Base-by-base conservation (phyloP, 192 early-diverging fungal species). In the Podila clonocystis region DNA sequence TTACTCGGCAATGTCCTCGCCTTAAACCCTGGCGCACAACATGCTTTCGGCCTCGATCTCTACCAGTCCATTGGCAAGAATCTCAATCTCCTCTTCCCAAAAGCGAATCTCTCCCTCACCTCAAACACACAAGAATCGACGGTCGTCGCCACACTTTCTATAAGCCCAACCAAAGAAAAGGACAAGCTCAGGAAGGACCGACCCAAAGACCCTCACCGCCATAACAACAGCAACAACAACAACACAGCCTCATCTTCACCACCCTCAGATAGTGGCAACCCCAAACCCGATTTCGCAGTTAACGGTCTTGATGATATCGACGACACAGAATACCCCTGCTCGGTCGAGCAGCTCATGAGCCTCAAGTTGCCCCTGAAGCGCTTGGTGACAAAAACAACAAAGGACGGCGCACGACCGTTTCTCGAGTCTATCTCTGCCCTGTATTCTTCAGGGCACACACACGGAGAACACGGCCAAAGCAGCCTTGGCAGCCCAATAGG, bases 11-110 rank as follows among this genome's bases (percentile, higher is more conserved):
- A 36, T 13, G 57, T 80, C 71, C 72, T 70, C 31, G 65, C 77
- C 24, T 73, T 70, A 63, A 80, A 73, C 48, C 58, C 63, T 7
- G 62, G 70, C 3, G 70, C 77, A 28, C 65, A 72, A 0, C 28
- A 34, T 5, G 69, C 71, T 22, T 80, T 80, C 63, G 67, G 63
- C 22, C 63, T 80, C 58, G 50, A 55, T 59, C 19, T 66, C 12
- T 72, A 80, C 30, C 77, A 80, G 19, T 48, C 77, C 7, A 66
- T 80, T 28, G 77, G 77, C 65, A 58, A 65, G 62, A 60, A 65
- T 65, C 71, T 80, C 48, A 73, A 68, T 17, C 59, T 48, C 26
- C 36, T 70, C 59, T 62, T 70, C 24, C 41, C 30, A 28, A 20
- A 61, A 9, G n/a, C 29, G 9, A 55, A 55, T 26, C 52, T 55